Evolutionary conservation across 2,329 filamentous ascomycete species (phyloP).

Genomic region (Colletotrichum zoysiae): DNA sequence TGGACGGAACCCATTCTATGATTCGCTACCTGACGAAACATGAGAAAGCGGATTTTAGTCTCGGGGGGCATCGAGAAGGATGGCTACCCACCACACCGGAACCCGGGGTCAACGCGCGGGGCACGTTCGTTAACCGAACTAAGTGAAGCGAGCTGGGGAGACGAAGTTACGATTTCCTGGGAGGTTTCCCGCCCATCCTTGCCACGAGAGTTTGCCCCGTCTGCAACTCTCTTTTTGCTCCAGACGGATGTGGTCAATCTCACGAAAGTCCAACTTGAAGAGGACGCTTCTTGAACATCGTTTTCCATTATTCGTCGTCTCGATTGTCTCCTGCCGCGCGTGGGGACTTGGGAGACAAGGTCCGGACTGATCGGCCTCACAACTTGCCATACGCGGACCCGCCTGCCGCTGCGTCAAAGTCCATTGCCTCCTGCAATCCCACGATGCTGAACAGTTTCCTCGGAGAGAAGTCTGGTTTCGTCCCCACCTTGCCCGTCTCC

Average conservation of each 20-base stretch:
- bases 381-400: constrained; percentile 34
- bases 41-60: not conserved
- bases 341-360: not conserved
- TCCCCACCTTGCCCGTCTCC: constrained; percentile 52
- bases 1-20: not conserved
- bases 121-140: not conserved
- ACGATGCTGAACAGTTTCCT: constrained; percentile 64
- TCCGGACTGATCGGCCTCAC: not conserved
- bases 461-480: constrained; percentile 59
- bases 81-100: not conserved
- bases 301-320: not conserved
- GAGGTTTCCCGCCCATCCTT: not conserved
- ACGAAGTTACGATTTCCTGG: not conserved
- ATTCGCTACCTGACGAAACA: not conserved
- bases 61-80: not conserved
- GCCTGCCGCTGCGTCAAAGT: constrained; percentile 55
- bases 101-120: not conserved
- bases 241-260: not conserved
- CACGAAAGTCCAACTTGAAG: not conserved
- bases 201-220: not conserved
- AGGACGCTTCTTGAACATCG: not conserved
- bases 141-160: not conserved
- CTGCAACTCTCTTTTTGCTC: not conserved
- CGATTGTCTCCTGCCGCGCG: not conserved
- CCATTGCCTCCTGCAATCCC: constrained; percentile 63